Percentiles rank a stretch among this genome's conserved stretches.
Conservation (phyloP, 2,329 filamentous ascomycete species). For the Ustilaginoidea virens region DNA sequence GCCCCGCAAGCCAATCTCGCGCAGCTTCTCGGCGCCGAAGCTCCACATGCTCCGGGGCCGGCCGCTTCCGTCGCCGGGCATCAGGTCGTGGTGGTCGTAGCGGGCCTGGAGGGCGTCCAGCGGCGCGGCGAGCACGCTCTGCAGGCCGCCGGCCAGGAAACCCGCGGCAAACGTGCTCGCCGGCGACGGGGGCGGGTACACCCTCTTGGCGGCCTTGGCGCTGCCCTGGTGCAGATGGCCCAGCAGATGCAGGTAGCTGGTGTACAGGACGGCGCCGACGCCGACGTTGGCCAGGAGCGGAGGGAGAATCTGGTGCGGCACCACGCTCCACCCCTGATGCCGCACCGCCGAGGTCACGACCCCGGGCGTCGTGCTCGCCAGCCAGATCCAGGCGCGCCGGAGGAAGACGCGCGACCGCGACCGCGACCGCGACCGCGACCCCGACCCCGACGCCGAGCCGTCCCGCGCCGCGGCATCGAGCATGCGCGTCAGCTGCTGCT, state of each 20-base stretch:
- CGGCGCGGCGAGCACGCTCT: slow-evolving; percentile 58
- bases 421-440: slow-evolving; percentile 12
- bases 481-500: slow-evolving; percentile 25
- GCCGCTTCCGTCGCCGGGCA: slow-evolving; percentile 23
- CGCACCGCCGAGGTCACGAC: slow-evolving; percentile 51
- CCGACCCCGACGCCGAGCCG: slow-evolving; percentile 16
- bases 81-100: slow-evolving; percentile 43
- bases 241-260: slow-evolving; percentile 57
- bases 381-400: slow-evolving; percentile 29
- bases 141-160: slow-evolving; percentile 50
- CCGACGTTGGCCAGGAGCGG: slow-evolving; percentile 60
- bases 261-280: slow-evolving; percentile 62
- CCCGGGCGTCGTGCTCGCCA: slow-evolving; percentile 52
- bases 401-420: slow-evolving; percentile 18
- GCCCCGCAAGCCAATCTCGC: slow-evolving; percentile 56
- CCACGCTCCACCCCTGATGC: slow-evolving; percentile 57
- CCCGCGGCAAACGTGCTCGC: slow-evolving; percentile 53
- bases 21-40: slow-evolving; percentile 46
- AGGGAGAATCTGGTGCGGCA: slow-evolving; percentile 63
- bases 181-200: slow-evolving; percentile 53
- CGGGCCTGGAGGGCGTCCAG: slow-evolving; percentile 62
- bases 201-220: slow-evolving; percentile 36
- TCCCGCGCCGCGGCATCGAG: slow-evolving; percentile 20
- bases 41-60: slow-evolving; percentile 53
- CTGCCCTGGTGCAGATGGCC: slow-evolving; percentile 51